phyloP scores from a whole-genome alignment of 768 basidiomycete genomes.

The Russula sp. region DNA sequence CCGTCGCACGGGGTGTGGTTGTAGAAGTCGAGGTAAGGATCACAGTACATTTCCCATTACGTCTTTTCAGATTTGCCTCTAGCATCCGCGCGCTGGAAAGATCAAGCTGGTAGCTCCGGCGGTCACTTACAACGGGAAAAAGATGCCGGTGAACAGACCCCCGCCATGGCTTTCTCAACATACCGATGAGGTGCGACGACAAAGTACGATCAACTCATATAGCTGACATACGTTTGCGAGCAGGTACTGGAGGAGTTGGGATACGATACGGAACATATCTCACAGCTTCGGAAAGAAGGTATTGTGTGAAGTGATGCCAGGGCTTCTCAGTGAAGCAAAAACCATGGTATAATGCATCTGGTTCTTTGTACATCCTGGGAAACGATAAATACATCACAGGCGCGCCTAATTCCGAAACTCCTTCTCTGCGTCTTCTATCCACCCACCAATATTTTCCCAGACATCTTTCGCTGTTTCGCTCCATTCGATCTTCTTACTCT shows the following conservation, averaged over 20 bases:
- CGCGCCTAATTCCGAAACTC: constrained; percentile 17
- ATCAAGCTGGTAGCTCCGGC: constrained; percentile 44
- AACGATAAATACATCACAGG: background rate
- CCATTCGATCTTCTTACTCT: constrained; percentile 66
- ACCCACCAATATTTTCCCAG: constrained; percentile 60
- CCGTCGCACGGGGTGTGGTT: constrained; percentile 67
- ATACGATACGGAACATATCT: constrained; percentile 24
- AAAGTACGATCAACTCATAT: background rate
- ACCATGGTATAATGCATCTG: background rate
- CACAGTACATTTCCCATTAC: background rate
- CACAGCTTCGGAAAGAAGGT: constrained; percentile 21
- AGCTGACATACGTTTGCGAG: background rate
- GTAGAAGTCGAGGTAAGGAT: constrained; percentile 72
- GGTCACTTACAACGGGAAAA: constrained; percentile 41
- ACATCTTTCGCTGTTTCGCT: constrained; percentile 53
- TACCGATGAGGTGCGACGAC: constrained; percentile 38
- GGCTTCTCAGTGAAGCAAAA: background rate
- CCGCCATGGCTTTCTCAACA: constrained; percentile 47
- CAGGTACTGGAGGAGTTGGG: constrained; percentile 26
- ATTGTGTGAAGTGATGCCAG: constrained; percentile 18
- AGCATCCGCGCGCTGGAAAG: constrained; percentile 43
- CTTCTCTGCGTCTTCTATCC: constrained; percentile 42
- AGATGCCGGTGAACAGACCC: constrained; percentile 40
- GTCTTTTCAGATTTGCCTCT: background rate
- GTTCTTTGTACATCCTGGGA: background rate